A percentile compares a stretch with the other conserved stretches of the same genome.
These are phyloP conservation scores for Chamaecrista fasciculata DNA, from an alignment of 306 rosid species.

Conservation along the genomic window DNA sequence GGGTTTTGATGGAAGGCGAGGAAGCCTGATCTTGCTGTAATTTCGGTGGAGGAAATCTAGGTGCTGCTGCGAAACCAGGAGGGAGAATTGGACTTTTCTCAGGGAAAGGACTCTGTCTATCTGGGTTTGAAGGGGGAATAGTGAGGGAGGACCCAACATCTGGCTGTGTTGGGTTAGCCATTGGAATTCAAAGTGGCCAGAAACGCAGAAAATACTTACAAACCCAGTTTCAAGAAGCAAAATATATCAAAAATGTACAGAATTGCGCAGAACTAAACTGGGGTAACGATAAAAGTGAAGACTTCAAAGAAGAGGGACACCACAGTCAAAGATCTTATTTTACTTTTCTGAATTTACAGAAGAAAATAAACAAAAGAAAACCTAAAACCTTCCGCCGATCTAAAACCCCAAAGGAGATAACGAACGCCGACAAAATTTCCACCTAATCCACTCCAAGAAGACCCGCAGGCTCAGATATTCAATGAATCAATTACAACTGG, in stretches of 20 bases:
- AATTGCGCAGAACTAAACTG: slow-evolving; percentile 3
- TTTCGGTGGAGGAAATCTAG: slow-evolving; percentile 60
- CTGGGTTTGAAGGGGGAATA: slow-evolving; percentile 43
- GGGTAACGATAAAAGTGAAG: slow-evolving; percentile 17
- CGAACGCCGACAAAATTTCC: slow-evolving; percentile 10
- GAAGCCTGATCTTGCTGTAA: slow-evolving; percentile 67
- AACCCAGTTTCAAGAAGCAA: slow-evolving; percentile 38
- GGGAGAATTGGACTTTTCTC: slow-evolving; percentile 47
- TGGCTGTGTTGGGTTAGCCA: slow-evolving; percentile 74
- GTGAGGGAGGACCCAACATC: slow-evolving; percentile 51
- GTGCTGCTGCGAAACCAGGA: slow-evolving; percentile 42
- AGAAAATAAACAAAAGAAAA: slow-evolving; percentile 1
- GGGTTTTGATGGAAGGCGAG: slow-evolving; percentile 47
- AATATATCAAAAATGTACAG: slow-evolving; percentile 34
- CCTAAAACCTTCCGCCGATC: slow-evolving; percentile 38
- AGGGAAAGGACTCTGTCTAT: slow-evolving; percentile 41
- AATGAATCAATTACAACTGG: neutral
- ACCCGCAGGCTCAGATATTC: slow-evolving; percentile 5
- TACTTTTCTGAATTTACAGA: slow-evolving; percentile 19
- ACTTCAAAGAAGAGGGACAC: slow-evolving; percentile 27
- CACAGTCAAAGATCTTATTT: slow-evolving; percentile 31
- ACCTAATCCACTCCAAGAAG: slow-evolving; percentile 14
- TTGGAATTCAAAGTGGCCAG: slow-evolving; percentile 30
- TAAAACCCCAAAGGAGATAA: slow-evolving; percentile 27
- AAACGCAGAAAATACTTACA: slow-evolving; percentile 17